Evolutionary conservation across 2,329 filamentous ascomycete species (phyloP), one percentile per base, ranked within the genome.

Genomic region (Exophiala alcalophila): DNA sequence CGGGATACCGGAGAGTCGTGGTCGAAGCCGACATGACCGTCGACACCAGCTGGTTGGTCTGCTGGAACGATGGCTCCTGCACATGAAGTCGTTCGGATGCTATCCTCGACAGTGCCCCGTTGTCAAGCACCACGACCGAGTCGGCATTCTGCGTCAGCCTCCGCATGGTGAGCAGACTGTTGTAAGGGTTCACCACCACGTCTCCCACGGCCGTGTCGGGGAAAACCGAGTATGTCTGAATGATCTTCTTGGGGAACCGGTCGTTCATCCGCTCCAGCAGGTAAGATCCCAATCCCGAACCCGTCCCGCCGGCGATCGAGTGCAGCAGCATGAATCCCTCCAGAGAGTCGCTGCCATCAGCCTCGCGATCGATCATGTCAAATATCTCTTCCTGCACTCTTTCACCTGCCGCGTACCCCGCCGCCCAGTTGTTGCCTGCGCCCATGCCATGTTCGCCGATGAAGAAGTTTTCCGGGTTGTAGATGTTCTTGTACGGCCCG

Each of bases 271-370:
- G 78, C 68, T 98, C 94, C 12, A 98, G 80, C 49, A 98, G 77
- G 61, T 94, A 98, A 19, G 89, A 95, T 16, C 92, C 92, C 31
- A 98, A 69, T n/a, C 92, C 92, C 15, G 90, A 96, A 6, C 92
- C 92, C 12, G 92, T 98, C 44, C 92, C 92, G 50, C 92, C 92
- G 29, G 92, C 94, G 61, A 98, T 98, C 3, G 92, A 97, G 65
- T 98, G 92, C 52, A 98, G 76, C 66, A 98, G 81, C 92, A 98
- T 98, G 71, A 98, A 98, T 26, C 92, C 92, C 79, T 98, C 92
- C 3, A 98, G 76, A 38, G 90, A 96, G 66, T 98, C 92, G 63
- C 91, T 97, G 21, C 94, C 94, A 66, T 98, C 92, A 11, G 94
- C 92, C 65, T 98, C 92, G 48, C 92, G 84, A 63, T 98, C 92